Evolutionary conservation across 257 asterid genomes (phyloP).

Genomic region (Penstemon barbatus): DNA sequence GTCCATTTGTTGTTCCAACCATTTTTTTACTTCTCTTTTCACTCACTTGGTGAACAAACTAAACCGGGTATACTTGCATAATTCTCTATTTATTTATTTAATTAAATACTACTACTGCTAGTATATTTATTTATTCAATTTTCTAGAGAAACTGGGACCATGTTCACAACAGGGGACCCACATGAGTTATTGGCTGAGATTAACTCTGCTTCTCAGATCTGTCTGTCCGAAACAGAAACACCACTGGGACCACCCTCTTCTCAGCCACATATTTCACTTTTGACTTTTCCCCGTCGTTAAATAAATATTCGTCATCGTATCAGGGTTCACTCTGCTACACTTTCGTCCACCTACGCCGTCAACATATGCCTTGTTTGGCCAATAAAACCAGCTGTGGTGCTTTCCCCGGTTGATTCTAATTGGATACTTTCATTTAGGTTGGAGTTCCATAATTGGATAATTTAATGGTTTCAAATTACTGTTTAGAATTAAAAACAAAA

Average conservation of each 20-base stretch:
- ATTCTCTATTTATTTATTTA: not conserved
- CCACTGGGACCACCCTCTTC: slow-evolving; percentile 40
- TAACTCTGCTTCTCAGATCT: slow-evolving; percentile 28
- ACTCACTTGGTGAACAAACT: too few relatives aligned
- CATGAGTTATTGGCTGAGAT: slow-evolving; percentile 35
- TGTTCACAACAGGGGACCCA: slow-evolving; percentile 29
- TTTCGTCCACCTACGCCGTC: slow-evolving; percentile 22
- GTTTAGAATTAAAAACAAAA: too few relatives aligned
- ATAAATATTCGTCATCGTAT: not conserved
- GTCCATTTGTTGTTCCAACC: too few relatives aligned
- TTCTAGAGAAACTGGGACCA: not conserved
- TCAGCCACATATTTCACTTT: slow-evolving; percentile 37
- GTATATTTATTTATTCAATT: not conserved
- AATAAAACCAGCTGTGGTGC: slow-evolving; percentile 12
- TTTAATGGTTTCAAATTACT: too few relatives aligned
- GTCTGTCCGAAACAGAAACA: slow-evolving; percentile 24
- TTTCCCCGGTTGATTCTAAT: slow-evolving; percentile 15
- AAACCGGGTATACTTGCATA: too few relatives aligned
- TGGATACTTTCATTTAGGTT: slow-evolving; percentile 15
- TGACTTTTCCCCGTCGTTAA: not conserved
- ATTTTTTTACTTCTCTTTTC: too few relatives aligned
- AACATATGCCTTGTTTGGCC: slow-evolving; percentile 1
- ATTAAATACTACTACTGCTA: not conserved
- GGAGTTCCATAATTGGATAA: not conserved
- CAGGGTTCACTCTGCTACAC: not conserved